phyloP scores from a whole-genome alignment of 768 basidiomycete genomes.

The Suillus placidus region DNA sequence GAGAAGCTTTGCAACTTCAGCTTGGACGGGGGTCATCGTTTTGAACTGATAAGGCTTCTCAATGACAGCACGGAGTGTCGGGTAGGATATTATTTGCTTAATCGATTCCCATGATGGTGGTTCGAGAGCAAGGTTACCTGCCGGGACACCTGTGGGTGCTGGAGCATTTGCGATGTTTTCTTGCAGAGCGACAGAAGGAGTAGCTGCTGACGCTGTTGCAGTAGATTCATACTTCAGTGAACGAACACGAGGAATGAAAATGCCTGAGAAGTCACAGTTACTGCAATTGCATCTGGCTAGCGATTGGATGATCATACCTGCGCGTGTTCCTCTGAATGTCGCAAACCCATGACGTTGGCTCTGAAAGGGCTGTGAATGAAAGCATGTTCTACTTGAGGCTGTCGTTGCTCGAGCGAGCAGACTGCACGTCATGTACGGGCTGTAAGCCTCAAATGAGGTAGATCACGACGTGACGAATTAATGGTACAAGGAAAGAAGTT shows the following conservation, averaged over 20 bases:
- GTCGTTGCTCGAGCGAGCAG: conserved; percentile 7
- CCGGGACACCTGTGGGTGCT: background rate
- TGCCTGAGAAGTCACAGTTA: background rate
- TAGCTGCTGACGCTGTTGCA: background rate
- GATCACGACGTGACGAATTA: conserved; percentile 3
- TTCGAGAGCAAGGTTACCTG: background rate
- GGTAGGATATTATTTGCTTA: conserved; percentile 38
- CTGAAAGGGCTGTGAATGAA: background rate
- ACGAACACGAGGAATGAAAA: background rate
- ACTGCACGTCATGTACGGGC: conserved; percentile 9
- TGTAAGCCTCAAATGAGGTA: conserved; percentile 8
- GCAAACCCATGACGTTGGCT: conserved; percentile 6
- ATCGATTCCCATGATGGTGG: conserved; percentile 38
- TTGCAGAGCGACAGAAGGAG: background rate
- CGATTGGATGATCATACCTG: background rate
- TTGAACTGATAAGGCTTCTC: conserved; percentile 64
- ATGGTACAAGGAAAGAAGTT: conserved; percentile 10
- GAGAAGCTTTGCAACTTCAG: conserved; percentile 73
- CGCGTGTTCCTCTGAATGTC: background rate
- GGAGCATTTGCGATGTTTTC: background rate
- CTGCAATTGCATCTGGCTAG: no score
- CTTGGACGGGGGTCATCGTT: conserved; percentile 83
- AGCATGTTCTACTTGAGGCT: conserved; percentile 5
- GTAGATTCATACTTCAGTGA: conserved; percentile 10
- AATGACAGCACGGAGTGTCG: conserved; percentile 62